Evolutionary conservation across 2,329 filamentous ascomycete genomes (phyloP), one percentile per base, ranked within the genome.

Genomic region (Chalara sp.): DNA sequence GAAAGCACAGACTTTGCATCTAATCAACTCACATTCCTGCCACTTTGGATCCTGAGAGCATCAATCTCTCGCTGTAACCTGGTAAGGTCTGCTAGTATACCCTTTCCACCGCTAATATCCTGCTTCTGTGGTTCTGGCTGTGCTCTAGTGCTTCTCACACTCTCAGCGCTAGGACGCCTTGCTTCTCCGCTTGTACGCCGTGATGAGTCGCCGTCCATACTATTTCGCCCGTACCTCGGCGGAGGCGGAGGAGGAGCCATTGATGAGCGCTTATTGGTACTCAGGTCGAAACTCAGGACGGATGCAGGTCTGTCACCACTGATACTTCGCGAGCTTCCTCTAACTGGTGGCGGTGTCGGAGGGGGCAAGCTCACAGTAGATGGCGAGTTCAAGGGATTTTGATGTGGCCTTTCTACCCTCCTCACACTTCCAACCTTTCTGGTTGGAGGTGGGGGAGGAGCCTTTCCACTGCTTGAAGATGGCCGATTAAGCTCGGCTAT

Each of bases 51-150:
- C 21, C 21, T 21, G 21, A 21, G 21, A 21, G 80, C 85, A 67
- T 92, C 86, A 39, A 92, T 86, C 62, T 92, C 87, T 62, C 78
- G 78, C 67, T 89, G 86, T 55, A 92, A 68, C 28, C 82, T 81
- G 44, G 80, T 78, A 50, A 92, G 68, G 64, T 91, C 86, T 1
- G 85, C 85, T 57, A 92, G 67, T 53, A 91, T 88, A 61, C 87
- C 79, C n/a, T 33, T 28, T 63, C 62, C 72, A 63, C 58, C 68
- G 64, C 30, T 44, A 59, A 32, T 64, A 52, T 55, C 51, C 39
- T 52, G 44, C 40, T 52, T 50, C 41, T 50, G 52, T 13, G 57
- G 42, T 13, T 60, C 60, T 3, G 58, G 60, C 32, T 64, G 43
- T 40, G 51, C 51, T 7, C 56, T 58, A 33, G 55, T 51, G 47